Base-by-base conservation (phyloP, 1,284 basidiomycete genomes). In the Microbotryum lychnidis-dioicae region DNA sequence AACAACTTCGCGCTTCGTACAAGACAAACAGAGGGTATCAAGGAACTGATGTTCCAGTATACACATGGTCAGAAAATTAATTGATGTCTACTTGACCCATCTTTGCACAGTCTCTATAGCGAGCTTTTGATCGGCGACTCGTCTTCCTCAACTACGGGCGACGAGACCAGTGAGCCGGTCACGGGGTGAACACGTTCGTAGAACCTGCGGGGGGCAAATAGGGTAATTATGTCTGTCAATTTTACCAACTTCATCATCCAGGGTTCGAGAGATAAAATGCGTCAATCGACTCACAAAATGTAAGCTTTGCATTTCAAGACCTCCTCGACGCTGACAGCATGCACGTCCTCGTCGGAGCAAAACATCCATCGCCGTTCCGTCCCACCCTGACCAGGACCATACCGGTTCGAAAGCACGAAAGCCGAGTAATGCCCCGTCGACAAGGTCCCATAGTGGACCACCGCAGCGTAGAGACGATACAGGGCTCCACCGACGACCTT, bases 371-470 rank as follows among this genome's bases (percentile, higher is more conserved):
- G 83, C 45, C 92, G 69, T 44, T 53, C 61, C 49, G 47, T 53
- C 37, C 62, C 63, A 37, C 37, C 53, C 21, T 16, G 31, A 45
- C 33, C 27, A 9, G 58, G 57, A 48, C 64, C 62, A 50, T 68
- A 63, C 27, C 67, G 67, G 42, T 66, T 60, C 50, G 64, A 64
- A 7, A 64, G 42, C 5, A 66, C 62, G 55, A 64, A 68, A 3
- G 58, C 51, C 8, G 62, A 59, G 49, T 68, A 68, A 20, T 68
- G 67, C 2, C 67, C 90, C 16, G 87, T 87, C 55, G 89, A 86
- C 86, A 93, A 91, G 71, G 85, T 86, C 27, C 91, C 91, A 60
- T 90, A 85, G 75, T 96, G 92, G 55, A 93, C 89, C 5, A 96
- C 88, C 3, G 94, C 87, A 27, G 89, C 87, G 51, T 71, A 75